Conservation (phyloP, 345 rosid genomes). For the Populus deltoides region DNA sequence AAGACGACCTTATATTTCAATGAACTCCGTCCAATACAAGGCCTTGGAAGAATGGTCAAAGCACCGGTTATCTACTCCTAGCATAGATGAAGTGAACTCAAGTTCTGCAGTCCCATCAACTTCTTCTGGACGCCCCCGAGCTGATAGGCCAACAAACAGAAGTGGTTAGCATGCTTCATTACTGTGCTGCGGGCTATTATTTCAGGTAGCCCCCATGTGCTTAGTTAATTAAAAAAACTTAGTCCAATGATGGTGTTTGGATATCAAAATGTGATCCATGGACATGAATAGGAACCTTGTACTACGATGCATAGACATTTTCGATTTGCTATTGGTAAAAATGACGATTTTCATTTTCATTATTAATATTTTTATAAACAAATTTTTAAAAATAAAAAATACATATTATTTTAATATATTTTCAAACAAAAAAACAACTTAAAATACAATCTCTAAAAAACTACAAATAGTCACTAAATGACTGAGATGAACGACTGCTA, state of each 20-base stretch:
- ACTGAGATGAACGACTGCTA: neutral
- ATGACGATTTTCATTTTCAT: neutral
- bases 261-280: neutral
- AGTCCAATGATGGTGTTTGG: neutral
- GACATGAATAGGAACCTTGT: neutral
- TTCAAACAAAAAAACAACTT: too few relatives aligned
- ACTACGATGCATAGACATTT: neutral
- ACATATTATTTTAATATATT: too few relatives aligned
- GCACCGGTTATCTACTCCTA: constrained; percentile 36
- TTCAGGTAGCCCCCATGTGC: neutral
- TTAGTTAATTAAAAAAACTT: neutral
- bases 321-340: neutral
- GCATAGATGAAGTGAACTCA: constrained; percentile 11
- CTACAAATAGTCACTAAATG: too few relatives aligned
- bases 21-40: constrained; percentile 50
- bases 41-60: constrained; percentile 67
- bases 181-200: neutral
- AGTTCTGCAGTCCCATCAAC: neutral
- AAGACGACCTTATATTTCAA: constrained; percentile 46
- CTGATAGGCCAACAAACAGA: neutral
- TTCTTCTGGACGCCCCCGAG: neutral
- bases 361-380: neutral
- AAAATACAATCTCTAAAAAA: too few relatives aligned
- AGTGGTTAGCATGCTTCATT: neutral
- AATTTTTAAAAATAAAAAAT: too few relatives aligned